phyloP scores from a whole-genome alignment of 257 asterid species.

The Rehmannia glutinosa region DNA sequence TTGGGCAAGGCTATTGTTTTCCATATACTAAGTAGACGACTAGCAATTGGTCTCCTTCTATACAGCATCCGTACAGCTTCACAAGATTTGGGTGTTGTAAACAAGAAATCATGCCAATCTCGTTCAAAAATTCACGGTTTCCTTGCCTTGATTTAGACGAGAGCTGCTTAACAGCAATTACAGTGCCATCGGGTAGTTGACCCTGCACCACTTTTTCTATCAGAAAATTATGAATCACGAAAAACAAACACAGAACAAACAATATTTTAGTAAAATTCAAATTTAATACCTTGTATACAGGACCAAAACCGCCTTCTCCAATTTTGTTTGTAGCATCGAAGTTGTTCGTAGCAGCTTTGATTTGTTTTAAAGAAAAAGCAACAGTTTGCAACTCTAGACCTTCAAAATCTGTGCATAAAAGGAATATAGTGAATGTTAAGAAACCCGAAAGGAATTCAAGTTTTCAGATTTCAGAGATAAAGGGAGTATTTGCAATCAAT shows the following conservation, averaged over 20 bases:
- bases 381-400: slow-evolving; percentile 57
- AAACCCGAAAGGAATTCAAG: neutral
- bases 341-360: slow-evolving; percentile 70
- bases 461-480: neutral
- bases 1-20: slow-evolving; percentile 80
- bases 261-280: neutral
- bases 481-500: no score
- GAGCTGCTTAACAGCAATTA: slow-evolving; percentile 83
- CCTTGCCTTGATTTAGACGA: slow-evolving; percentile 83
- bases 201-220: slow-evolving; percentile 53
- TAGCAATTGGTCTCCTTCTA: slow-evolving; percentile 74
- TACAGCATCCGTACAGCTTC: slow-evolving; percentile 79
- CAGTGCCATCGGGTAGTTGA: slow-evolving; percentile 57
- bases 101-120: slow-evolving; percentile 86
- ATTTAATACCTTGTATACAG: slow-evolving; percentile 66
- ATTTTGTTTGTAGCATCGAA: slow-evolving; percentile 61
- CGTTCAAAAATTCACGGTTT: slow-evolving; percentile 77
- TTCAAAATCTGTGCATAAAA: slow-evolving; percentile 48
- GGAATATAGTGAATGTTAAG: neutral
- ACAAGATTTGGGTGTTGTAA: slow-evolving; percentile 85
- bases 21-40: slow-evolving; percentile 84
- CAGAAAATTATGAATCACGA: neutral
- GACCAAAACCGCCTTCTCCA: slow-evolving; percentile 95
- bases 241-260: neutral
- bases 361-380: slow-evolving; percentile 66